Base-by-base conservation (phyloP, 177 flowering plant species). In the Telopea speciosissima region DNA sequence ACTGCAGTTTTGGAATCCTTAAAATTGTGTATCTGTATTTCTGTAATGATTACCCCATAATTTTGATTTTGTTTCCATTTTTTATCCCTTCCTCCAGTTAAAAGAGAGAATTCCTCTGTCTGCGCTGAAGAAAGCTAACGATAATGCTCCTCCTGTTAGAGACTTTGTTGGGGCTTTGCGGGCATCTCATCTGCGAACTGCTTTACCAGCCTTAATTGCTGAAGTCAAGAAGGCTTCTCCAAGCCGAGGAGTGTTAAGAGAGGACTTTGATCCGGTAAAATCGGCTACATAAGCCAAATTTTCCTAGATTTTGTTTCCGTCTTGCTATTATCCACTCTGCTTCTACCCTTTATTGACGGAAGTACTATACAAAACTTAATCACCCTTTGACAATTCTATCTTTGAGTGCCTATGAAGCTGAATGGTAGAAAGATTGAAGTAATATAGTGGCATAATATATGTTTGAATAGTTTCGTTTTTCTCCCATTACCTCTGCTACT, bases 201-300 rank as follows among this genome's bases (percentile, higher is more conserved):
- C 89, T 61, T 61, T 91, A 61, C 97, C 99, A 58, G 97, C 90
- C 75, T 82, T 95, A 74, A 95, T 95, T 69, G 99, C 99, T 69
- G 99, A 95, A 83, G 99, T 95, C 62, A 95, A 95, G 83, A 95
- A 95, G 86, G 99, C 99, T 69, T 95, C 99, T 81, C 99, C 99
- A 24, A 92, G 97, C 75, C 84, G 93, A 85, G 99, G 99, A 71
- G 77, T 95, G 40, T 62, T 95, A 25, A 85, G 96, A 72, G 96
- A 92, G 83, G 77, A 95, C 77, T 95, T 95, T 81, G 87, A 95
- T 85, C 99, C 97, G 24, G 99, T 92, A 75, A 82, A 36, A 73
- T 78, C 5, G 70, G 12, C 59, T 14, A 72, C 5, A 22, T 31
- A 24, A 26, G 23, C 23, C n/a, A 4, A 28, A n/a, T 58, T 58